phyloP scores from a whole-genome alignment of 768 basidiomycete species.

The Boletus rubroflammeus region DNA sequence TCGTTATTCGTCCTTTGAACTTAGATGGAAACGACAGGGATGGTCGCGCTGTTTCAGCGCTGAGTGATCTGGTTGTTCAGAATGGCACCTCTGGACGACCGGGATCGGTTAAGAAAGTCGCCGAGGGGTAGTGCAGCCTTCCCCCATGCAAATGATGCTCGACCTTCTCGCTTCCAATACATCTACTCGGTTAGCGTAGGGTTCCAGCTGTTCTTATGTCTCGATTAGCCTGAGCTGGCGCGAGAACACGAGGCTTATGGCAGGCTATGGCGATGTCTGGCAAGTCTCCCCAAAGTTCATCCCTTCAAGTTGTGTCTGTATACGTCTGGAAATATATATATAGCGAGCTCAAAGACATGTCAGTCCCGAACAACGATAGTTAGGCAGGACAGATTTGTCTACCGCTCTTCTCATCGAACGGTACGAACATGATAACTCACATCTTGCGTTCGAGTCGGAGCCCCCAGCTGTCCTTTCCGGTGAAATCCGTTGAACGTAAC shows the following conservation, averaged over 20 bases:
- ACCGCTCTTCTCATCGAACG: neutral
- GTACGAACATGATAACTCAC: neutral
- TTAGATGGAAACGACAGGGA: neutral
- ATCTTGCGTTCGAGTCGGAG: neutral
- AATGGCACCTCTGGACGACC: neutral
- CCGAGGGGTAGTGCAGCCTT: neutral
- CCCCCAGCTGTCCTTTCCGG: neutral
- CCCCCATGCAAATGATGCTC: neutral
- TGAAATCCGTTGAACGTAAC: constrained; percentile 1
- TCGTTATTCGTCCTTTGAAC: constrained; percentile 5
- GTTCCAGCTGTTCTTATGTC: neutral
- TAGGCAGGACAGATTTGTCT: neutral
- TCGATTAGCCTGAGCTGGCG: neutral
- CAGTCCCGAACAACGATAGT: neutral
- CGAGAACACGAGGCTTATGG: neutral
- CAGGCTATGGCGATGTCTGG: neutral
- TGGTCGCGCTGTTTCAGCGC: constrained; percentile 5
- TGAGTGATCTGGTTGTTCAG: neutral
- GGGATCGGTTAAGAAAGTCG: neutral
- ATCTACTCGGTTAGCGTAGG: neutral
- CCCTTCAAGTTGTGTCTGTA: too few relatives aligned
- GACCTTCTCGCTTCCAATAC: neutral
- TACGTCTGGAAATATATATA: neutral
- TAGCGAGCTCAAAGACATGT: neutral
- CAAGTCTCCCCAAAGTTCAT: neutral